A percentile compares a stretch with the other conserved stretches of the same genome.
phyloP scores from a whole-genome alignment of 2,329 filamentous ascomycete genomes.

The Ophidiomyces ophidiicola region DNA sequence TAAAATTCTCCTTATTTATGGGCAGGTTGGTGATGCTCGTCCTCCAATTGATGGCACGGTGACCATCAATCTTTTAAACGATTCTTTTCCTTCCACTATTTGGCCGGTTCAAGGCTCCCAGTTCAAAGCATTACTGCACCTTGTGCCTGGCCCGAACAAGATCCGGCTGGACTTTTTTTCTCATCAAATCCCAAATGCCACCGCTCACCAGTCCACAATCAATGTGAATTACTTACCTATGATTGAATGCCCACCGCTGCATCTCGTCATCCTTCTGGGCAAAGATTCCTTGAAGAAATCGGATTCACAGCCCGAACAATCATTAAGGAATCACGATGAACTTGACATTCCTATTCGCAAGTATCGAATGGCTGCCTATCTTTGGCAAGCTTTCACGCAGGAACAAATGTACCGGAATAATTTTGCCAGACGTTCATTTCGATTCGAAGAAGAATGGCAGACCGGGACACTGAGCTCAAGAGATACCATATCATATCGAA shows the following conservation, averaged over 20 bases:
- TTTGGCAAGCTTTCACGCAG: slow-evolving; percentile 94
- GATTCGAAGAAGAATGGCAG: slow-evolving; percentile 93
- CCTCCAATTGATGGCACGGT: slow-evolving; percentile 65
- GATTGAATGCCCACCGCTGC: slow-evolving; percentile 66
- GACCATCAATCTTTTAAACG: slow-evolving; percentile 69
- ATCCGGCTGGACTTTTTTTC: slow-evolving; percentile 79
- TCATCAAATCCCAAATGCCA: slow-evolving; percentile 60
- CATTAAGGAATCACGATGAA: slow-evolving; percentile 67
- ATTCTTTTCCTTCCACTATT: slow-evolving; percentile 65
- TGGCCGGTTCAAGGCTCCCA: slow-evolving; percentile 85
- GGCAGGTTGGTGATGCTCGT: slow-evolving; percentile 59
- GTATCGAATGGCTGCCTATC: slow-evolving; percentile 85
- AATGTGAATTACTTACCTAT: slow-evolving; percentile 78
- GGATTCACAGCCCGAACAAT: slow-evolving; percentile 64
- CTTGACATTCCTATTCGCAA: slow-evolving; percentile 73
- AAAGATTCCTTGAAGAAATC: slow-evolving; percentile 80
- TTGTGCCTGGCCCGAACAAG: slow-evolving; percentile 82
- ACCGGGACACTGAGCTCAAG: slow-evolving; percentile 65
- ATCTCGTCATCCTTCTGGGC: slow-evolving; percentile 75
- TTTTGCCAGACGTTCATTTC: slow-evolving; percentile 71
- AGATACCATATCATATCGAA: slow-evolving; percentile 56
- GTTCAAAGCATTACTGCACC: slow-evolving; percentile 82
- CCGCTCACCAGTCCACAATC: slow-evolving; percentile 63
- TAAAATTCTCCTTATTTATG: slow-evolving; percentile 72
- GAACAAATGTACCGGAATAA: slow-evolving; percentile 92